Evolutionary conservation across 208 protist species (phyloP), one percentile per base, ranked within the genome.

Genomic region (Trypanosoma vivax): DNA sequence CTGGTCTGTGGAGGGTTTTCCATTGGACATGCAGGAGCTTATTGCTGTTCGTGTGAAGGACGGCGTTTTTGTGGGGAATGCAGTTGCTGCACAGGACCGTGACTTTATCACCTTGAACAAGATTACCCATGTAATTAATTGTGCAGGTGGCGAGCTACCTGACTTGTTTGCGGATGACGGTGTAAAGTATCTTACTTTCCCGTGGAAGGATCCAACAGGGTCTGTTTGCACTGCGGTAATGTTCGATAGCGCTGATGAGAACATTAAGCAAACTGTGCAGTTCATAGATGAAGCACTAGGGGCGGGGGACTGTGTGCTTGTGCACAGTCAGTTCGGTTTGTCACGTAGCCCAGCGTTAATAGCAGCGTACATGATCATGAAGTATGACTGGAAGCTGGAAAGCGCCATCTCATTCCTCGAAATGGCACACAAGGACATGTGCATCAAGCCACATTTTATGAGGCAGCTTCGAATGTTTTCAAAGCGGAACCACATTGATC

Each of bases 61-160:
- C 68, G 90, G 90, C 30, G 84, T 96, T 60, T 96, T 96, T 64
- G 83, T 80, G 3, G 90, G 90, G 38, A 96, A 96, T 60, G 60
- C 73, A 9, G 70, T 75, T 21, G 83, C 81, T 9, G 79, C 83
- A 9, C 79, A 85, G 42, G 88, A 96, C 41, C 75, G 82, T 39
- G 86, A 94, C 27, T 94, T 96, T 54, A 63, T 96, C 25, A 60
- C 60, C 9, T 85, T 94, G 68, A 96, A 96, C 59, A 96, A 96
- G 56, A 90, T 96, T 48, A 91, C 80, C 11, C 87, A 96, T 60
- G 68, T 96, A 33, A 76, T 96, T 37, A 96, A 96, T 69, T 96
- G 90, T 57, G 82, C 88, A 6, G 88, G 82, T 24, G 83, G 69
- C 2, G 88, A 96, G 56, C 65, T 92, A 4, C 68, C 66, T 9